Base-by-base conservation (phyloP, 495 filamentous ascomycete species). In the Penicillium arizonense region DNA sequence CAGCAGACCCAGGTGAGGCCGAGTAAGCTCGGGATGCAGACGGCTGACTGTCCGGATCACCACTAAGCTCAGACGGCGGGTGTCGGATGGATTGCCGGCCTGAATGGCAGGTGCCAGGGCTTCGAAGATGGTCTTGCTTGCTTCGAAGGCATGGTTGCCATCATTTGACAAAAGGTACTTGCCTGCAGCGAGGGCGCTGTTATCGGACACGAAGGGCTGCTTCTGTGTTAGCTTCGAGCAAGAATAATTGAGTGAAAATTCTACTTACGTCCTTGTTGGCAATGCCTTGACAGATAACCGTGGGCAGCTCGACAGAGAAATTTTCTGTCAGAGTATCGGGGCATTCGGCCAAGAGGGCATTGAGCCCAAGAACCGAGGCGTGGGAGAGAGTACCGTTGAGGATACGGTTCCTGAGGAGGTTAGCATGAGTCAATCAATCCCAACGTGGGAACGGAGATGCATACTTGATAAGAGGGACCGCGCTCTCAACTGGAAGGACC, bases 161-260 rank as follows among this genome's bases (percentile, higher is more conserved):
- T 69, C 70, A 26, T 87, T 80, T 3, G 81, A 77, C 39, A 98
- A 79, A 9, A 98, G 80, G 68, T 88, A 96, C 72, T 98, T 98
- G 56, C 94, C 95, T n/a, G 93, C 88, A 28, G 94, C 95, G 33
- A 97, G 80, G 47, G 97, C 89, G 57, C 81, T 87, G 70, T 96
- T 96, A 61, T 97, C 90, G 43, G 90, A 82, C 49, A 96, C 81
- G 67, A 88, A 92, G 40, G 88, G 77, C 85, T 91, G 59, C 50
- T 33, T 26, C 4, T 36, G 37, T 39, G 28, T 71, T 61, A 65
- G 59, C 30, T 36, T 46, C 32, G 49, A 49, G 59, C 12, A 12
- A 18, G 1, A 10, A 12, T 5, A 10, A 6, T 5, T 18, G 11
- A 21, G 34, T 14, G 26, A n/a, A 23, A 1, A 33, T n/a, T 37